A percentile compares a stretch with the other conserved stretches of the same genome.
Evolutionary conservation across 2,329 filamentous ascomycete species (phyloP).

Genomic region (Penicillium hordei): DNA sequence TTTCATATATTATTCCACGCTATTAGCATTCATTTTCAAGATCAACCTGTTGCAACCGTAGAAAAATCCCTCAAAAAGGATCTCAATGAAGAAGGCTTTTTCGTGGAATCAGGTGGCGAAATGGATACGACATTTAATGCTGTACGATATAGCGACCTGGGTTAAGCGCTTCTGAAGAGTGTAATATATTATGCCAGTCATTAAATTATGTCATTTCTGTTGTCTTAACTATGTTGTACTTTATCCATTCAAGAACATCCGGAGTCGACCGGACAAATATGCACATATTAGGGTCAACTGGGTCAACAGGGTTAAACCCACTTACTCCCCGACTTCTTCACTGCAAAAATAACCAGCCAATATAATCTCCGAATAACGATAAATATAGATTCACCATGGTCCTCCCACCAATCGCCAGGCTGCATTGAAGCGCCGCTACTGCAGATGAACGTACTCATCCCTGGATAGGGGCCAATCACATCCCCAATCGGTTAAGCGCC

Average conservation of each 20-base stretch:
- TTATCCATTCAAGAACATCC: background rate
- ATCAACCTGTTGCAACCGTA: background rate
- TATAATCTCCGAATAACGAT: background rate
- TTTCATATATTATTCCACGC: background rate
- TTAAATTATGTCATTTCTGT: background rate
- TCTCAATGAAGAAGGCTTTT: background rate
- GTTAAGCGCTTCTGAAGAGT: background rate
- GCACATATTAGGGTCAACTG: background rate
- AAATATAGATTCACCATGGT: slow-evolving; percentile 4
- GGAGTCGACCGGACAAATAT: background rate
- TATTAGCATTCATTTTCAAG: background rate
- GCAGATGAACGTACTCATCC: slow-evolving; percentile 18
- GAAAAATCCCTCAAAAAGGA: too few species aligned
- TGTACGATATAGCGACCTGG: background rate
- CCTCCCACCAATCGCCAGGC: slow-evolving; percentile 15
- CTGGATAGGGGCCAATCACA: slow-evolving; percentile 24
- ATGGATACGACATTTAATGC: background rate
- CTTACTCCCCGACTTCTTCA: slow-evolving; percentile 9
- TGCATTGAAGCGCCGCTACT: slow-evolving; percentile 23
- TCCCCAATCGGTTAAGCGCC: slow-evolving; percentile 31
- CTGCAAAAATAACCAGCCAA: slow-evolving; percentile 3
- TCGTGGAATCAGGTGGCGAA: background rate
- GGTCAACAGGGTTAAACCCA: background rate
- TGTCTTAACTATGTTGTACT: too few species aligned
- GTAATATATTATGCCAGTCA: background rate